phyloP scores from a whole-genome alignment of 2,329 filamentous ascomycete genomes.

The Penicillium sp. region DNA sequence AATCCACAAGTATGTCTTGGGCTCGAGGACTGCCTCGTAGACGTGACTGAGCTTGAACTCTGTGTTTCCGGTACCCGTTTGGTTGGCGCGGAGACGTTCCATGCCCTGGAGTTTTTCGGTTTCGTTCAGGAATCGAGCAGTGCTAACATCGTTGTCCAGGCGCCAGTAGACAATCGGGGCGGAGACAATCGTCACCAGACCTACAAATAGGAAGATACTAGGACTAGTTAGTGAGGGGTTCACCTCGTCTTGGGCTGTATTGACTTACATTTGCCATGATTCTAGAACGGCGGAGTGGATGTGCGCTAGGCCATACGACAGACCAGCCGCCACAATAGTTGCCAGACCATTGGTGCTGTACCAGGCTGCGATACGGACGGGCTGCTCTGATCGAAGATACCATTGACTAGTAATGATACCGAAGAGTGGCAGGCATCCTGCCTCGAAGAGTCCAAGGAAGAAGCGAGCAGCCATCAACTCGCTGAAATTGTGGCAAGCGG shows the following conservation, averaged over 20 bases:
- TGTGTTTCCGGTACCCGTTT: conserved; percentile 48
- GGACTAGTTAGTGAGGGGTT: neutral
- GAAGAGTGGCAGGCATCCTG: conserved; percentile 51
- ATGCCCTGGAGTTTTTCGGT: conserved; percentile 49
- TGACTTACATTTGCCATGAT: conserved; percentile 53
- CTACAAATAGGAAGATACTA: conserved; percentile 62
- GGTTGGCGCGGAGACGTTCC: conserved; percentile 53
- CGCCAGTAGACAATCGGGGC: conserved; percentile 61
- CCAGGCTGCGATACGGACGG: conserved; percentile 65
- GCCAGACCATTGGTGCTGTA: conserved; percentile 63
- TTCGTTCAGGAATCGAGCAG: conserved; percentile 51
- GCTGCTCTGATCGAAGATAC: conserved; percentile 59
- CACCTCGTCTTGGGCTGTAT: neutral
- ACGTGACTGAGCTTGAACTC: conserved; percentile 51
- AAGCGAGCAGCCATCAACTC: conserved; percentile 52
- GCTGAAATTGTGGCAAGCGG: conserved; percentile 48
- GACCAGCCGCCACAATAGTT: conserved; percentile 57
- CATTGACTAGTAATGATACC: conserved; percentile 48
- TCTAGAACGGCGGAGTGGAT: conserved; percentile 47
- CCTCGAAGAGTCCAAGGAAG: conserved; percentile 56
- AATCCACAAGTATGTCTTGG: conserved; percentile 60
- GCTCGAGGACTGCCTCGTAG: conserved; percentile 43
- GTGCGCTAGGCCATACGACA: conserved; percentile 60
- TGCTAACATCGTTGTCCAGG: conserved; percentile 59
- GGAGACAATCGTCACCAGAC: conserved; percentile 60